Base-by-base conservation (phyloP, 225 moss, liverwort and hornwort species). In the Neckera pumila region DNA sequence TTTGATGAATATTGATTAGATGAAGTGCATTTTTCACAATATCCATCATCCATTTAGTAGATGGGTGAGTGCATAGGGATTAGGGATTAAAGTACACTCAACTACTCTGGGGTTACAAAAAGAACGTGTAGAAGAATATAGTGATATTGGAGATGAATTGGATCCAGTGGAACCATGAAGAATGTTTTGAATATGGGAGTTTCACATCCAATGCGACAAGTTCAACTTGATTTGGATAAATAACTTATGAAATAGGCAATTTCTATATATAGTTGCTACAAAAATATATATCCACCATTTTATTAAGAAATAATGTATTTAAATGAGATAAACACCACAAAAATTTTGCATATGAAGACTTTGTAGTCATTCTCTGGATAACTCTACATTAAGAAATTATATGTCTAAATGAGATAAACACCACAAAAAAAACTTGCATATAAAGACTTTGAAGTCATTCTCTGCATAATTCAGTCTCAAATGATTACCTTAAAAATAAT, bases 171-270 rank as follows among this genome's bases (percentile, higher is more conserved):
- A n/a, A 57, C 26, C 7, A 38, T 7, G 1, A 78, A 57, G 45
- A 45, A 12, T 2, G 11, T 17, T 57, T 56, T 78, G 27, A 57
- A 38, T 38, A 17, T 38, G 3, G 4, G 0, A 78, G 27, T 78
- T 78, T 26, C 0, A 6, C 38, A 56, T n/a, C 6, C 2, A 57
- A 78, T 56, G 16, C 3, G 1, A 56, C 5, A 78, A 25, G 5
- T n/a, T 54, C 9, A 54, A 3, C 9, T 34, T 76, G 6, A 54
- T 76, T 36, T 76, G 6, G 9, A 76, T 23, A 56, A 56, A 78
- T 26, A 57, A 17, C 2, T 0, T 38, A 15, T 2, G 4, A n/a
- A 56, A n/a, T 38, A 26, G 0, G 2, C 1, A n/a, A 1, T 57
- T 78, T 78, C n/a, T n/a, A n/a, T 26, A 16, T 26, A 26, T 0